Base-by-base conservation (phyloP, 2,329 filamentous ascomycete genomes). In the Talaromyces sp. region DNA sequence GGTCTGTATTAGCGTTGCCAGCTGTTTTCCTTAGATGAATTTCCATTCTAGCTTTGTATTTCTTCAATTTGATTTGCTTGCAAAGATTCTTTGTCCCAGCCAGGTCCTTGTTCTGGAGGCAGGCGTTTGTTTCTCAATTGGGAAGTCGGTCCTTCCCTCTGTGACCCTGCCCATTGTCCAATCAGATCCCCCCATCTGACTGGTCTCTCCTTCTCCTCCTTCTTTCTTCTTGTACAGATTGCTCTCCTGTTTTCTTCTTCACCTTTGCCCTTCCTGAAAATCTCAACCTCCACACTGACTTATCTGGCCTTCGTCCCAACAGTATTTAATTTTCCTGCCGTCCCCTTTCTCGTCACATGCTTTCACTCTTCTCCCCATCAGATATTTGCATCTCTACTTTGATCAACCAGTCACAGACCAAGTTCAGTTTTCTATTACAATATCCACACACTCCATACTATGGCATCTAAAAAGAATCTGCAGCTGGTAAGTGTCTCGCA, bases 41-140 rank as follows among this genome's bases (percentile, higher is more conserved):
- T 45, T 31, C 37, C 33, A 54, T 45, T 59, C 56, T 59, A 33
- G 39, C 56, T 24, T 24, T 59, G 56, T 59, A 59, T 45, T 59
- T 11, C 22, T 31, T 7, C 52, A 56, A 39, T 56, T n/a, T 56
- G n/a, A 56, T 24, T 22, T 54, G n/a, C 16, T n/a, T 22, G 7
- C 50, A 35, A 22, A 35, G 50, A 54, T n/a, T 33, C 47, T 27
- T 50, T 52, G 49, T 52, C 49, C n/a, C 49, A 22, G 50, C 19
- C 52, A 22, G 19, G 19, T 35, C 31, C 10, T 58, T 58, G 6
- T 58, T 24, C 19, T 8, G 27, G 45, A 22, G 35, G 56, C 33
- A 45, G 22, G 37, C 16, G 56, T 43, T 33, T 37, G 31, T 37
- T 56, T 39, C 52, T 33, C n/a, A 7, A 37, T 37, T 37, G 31